phyloP scores from a whole-genome alignment of 2,329 filamentous ascomycete genomes.

The Aureobasidium subglaciale region DNA sequence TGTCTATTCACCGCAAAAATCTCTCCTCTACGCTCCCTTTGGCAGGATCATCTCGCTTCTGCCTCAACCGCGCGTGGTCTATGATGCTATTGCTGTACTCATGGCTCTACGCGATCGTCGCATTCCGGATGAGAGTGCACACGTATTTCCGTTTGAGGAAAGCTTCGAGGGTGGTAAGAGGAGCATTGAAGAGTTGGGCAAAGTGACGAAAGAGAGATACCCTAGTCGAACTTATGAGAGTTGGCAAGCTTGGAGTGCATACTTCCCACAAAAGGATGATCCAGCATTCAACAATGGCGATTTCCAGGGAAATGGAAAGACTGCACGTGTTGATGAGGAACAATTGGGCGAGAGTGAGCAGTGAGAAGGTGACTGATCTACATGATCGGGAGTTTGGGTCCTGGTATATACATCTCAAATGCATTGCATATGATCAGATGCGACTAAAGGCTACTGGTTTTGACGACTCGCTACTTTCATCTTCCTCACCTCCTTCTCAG shows the following conservation, averaged over 20 bases:
- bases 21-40: constrained; percentile 26
- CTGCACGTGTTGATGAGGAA: not conserved
- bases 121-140: constrained; percentile 25
- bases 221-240: constrained; percentile 27
- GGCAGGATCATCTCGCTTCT: constrained; percentile 21
- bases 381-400: no score
- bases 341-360: not conserved
- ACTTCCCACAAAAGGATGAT: constrained; percentile 7
- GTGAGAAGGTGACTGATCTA: no score
- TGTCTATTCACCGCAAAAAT: constrained; percentile 24
- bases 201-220: constrained; percentile 22
- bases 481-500: no score
- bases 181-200: constrained; percentile 17
- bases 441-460: no score
- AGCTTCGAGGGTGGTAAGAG: constrained; percentile 16
- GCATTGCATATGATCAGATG: no score
- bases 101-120: constrained; percentile 28
- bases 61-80: constrained; percentile 14
- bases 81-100: constrained; percentile 24
- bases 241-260: constrained; percentile 16
- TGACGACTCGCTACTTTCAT: no score
- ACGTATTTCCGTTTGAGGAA: constrained; percentile 24
- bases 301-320: not conserved
- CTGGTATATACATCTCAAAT: no score
- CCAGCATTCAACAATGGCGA: not conserved